These are phyloP conservation scores for Candida alai DNA, from an alignment of 805 yeast genomes.

Conservation along the genomic window DNA sequence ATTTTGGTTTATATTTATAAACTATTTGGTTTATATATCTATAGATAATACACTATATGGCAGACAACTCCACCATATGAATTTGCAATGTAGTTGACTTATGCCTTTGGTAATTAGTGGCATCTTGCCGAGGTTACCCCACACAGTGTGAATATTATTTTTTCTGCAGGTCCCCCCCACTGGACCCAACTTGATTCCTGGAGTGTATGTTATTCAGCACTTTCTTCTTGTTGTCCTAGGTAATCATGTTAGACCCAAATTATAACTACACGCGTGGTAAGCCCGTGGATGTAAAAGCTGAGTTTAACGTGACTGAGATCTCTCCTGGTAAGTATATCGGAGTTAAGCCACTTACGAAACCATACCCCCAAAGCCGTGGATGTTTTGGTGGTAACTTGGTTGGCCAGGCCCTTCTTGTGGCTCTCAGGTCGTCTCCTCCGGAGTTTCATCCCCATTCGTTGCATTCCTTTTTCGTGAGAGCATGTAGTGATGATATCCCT, in stretches of 20 bases:
- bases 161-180: no score
- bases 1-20: no score
- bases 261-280: constrained; percentile 8
- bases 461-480: constrained; percentile 28
- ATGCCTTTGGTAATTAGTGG: no score
- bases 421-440: constrained; percentile 22
- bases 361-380: constrained; percentile 21
- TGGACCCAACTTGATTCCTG: no score
- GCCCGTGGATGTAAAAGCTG: constrained; percentile 11
- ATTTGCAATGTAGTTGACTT: no score
- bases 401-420: constrained; percentile 35
- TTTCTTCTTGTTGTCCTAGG: no score
- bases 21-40: no score
- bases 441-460: constrained; percentile 35
- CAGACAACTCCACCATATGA: no score
- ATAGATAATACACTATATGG: no score
- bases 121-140: no score
- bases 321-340: constrained; percentile 15
- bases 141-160: not conserved
- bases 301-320: constrained; percentile 18
- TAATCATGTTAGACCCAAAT: no score
- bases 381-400: constrained; percentile 33
- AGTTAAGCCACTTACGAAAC: constrained; percentile 21
- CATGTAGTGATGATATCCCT: constrained; percentile 13
- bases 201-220: no score